A percentile compares a stretch with the other conserved stretches of the same genome.
These are phyloP conservation scores for Irpex rosettiformis DNA, from an alignment of 1,284 basidiomycete species.

Conservation along the genomic window DNA sequence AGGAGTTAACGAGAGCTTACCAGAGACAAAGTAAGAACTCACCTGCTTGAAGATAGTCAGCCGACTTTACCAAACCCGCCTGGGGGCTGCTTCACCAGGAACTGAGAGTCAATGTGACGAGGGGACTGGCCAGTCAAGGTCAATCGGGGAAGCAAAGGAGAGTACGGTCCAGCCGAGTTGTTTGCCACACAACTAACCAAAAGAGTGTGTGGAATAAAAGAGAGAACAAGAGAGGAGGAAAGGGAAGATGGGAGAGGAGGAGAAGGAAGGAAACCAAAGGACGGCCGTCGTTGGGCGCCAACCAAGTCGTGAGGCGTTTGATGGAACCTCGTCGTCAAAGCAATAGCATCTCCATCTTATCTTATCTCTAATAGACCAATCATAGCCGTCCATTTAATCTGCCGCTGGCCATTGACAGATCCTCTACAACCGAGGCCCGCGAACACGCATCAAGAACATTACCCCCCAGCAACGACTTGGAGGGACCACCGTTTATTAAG, in stretches of 20 bases:
- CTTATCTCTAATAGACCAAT: slow-evolving; percentile 3
- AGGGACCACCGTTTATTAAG: not conserved
- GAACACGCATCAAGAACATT: not conserved
- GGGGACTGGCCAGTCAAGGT: slow-evolving; percentile 1
- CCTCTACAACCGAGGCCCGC: not conserved
- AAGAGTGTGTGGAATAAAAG: slow-evolving; percentile 15
- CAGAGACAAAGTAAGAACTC: not conserved
- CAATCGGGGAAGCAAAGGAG: slow-evolving; percentile 21
- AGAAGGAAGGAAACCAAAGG: slow-evolving; percentile 20
- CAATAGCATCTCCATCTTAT: slow-evolving; percentile 4
- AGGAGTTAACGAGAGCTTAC: not conserved
- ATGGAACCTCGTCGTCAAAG: slow-evolving; percentile 10
- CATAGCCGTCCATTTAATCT: not conserved
- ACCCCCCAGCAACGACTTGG: not conserved
- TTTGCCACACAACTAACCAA: slow-evolving; percentile 3
- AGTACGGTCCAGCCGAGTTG: slow-evolving; percentile 23
- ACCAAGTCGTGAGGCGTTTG: slow-evolving; percentile 3
- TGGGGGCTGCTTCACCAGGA: slow-evolving; percentile 4
- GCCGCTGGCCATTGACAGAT: not conserved
- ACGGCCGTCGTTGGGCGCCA: slow-evolving; percentile 10
- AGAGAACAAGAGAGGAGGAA: slow-evolving; percentile 5
- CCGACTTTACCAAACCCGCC: slow-evolving; percentile 5
- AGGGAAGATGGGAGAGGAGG: slow-evolving; percentile 22
- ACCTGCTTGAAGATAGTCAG: not conserved
- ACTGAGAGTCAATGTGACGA: not conserved